phyloP scores from a whole-genome alignment of 495 filamentous ascomycete species.

The Penicillium herquei region DNA sequence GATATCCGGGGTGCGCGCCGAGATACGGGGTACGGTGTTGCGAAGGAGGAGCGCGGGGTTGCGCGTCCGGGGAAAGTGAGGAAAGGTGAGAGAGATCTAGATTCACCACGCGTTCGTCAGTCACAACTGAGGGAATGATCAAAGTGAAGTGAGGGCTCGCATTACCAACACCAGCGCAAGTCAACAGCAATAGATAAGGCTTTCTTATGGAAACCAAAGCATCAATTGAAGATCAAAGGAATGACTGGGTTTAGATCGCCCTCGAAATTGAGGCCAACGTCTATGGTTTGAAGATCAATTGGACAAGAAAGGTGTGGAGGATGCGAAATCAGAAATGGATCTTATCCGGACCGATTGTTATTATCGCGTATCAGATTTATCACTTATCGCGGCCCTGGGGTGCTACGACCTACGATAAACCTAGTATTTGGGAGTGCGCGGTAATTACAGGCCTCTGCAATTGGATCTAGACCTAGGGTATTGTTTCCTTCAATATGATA shows the following conservation, averaged over 20 bases:
- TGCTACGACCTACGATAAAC: too few relatives aligned
- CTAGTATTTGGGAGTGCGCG: too few relatives aligned
- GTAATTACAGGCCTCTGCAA: too few relatives aligned
- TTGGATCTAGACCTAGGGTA: too few relatives aligned
- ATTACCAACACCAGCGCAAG: neutral
- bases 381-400: slow-evolving; percentile 15
- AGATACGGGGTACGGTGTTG: too few relatives aligned
- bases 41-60: too few relatives aligned
- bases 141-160: neutral
- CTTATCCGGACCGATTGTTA: slow-evolving; percentile 24
- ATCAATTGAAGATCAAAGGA: slow-evolving; percentile 4
- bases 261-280: slow-evolving; percentile 1
- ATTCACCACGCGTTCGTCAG: neutral
- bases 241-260: slow-evolving; percentile 1
- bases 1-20: too few relatives aligned
- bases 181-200: neutral
- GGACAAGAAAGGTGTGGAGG: neutral
- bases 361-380: slow-evolving; percentile 26
- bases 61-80: neutral
- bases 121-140: neutral
- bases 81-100: neutral
- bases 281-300: slow-evolving; percentile 1
- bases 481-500: too few relatives aligned
- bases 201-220: neutral
- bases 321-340: slow-evolving; percentile 16